Conservation (phyloP, 768 basidiomycete genomes). For the Royoungia palumana region DNA sequence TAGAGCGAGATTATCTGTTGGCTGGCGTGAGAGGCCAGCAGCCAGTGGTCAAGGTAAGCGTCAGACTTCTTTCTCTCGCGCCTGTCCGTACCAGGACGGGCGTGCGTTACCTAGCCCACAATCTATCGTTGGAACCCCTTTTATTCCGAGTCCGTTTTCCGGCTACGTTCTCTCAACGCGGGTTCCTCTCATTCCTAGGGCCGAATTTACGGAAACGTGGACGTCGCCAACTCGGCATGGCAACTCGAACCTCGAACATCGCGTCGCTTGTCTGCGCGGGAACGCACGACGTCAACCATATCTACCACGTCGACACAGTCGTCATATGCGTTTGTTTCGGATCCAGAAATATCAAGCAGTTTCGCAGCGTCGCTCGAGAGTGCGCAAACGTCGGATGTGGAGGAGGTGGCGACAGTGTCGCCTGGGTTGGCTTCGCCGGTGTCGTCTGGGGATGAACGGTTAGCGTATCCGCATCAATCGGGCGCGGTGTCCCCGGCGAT, state of each 20-base stretch:
- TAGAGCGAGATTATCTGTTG: constrained; percentile 68
- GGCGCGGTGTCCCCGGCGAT: constrained; percentile 58
- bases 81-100: neutral
- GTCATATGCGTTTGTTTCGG: constrained; percentile 80
- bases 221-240: constrained; percentile 67
- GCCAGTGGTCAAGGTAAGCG: constrained; percentile 67
- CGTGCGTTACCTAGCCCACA: neutral
- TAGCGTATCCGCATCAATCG: constrained; percentile 11
- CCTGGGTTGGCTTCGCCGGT: constrained; percentile 62
- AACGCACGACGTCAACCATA: constrained; percentile 70
- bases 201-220: constrained; percentile 66
- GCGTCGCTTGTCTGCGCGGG: constrained; percentile 47
- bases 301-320: constrained; percentile 77
- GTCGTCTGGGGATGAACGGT: constrained; percentile 54
- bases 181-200: constrained; percentile 43
- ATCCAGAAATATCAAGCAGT: constrained; percentile 80
- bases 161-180: too few relatives aligned
- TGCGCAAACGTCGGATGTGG: constrained; percentile 66
- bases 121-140: too few relatives aligned
- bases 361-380: constrained; percentile 81
- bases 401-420: constrained; percentile 54
- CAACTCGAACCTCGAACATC: constrained; percentile 70
- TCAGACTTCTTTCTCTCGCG: constrained; percentile 2
- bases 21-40: constrained; percentile 70
- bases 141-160: too few relatives aligned